Percentiles rank a stretch among this genome's conserved stretches.
phyloP scores from a whole-genome alignment of 2,329 filamentous ascomycete species.

The Pseudocercospora eumusae region DNA sequence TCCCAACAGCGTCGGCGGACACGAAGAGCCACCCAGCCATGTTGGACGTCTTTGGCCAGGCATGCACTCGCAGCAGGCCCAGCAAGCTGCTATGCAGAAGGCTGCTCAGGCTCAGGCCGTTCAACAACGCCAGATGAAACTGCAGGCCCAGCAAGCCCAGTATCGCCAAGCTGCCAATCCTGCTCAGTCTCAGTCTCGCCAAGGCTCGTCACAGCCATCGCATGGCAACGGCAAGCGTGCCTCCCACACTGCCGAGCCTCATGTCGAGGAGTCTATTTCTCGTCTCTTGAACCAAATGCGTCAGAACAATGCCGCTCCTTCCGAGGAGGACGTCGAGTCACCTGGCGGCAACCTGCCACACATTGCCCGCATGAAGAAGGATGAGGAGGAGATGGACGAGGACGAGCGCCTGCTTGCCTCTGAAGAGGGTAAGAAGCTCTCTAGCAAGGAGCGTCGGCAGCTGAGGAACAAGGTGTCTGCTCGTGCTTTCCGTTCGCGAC shows the following conservation, averaged over 20 bases:
- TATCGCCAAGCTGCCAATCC: conserved; percentile 37
- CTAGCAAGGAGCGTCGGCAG: conserved; percentile 93
- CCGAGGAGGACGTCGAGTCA: conserved; percentile 50
- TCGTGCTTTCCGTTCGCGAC: conserved; percentile 92
- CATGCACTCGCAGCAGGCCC: conserved; percentile 87
- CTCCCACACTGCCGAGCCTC: conserved; percentile 48
- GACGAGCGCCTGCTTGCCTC: conserved; percentile 92
- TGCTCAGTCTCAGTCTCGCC: conserved; percentile 29
- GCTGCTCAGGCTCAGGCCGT: conserved; percentile 37
- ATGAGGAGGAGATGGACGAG: conserved; percentile 98
- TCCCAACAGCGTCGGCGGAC: conserved; percentile 67
- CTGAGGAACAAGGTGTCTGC: conserved; percentile 99
- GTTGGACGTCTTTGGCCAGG: conserved; percentile 81
- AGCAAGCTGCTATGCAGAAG: conserved; percentile 60
- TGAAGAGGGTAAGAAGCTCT: conserved; percentile 98
- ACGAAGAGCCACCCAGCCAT: conserved; percentile 60
- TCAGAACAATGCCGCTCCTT: conserved; percentile 62
- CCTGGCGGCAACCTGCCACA: conserved; percentile 57
- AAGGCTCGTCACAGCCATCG: conserved; percentile 36
- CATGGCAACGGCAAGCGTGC: conserved; percentile 48
- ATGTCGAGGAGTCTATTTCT: conserved; percentile 83
- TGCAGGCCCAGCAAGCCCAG: conserved; percentile 43
- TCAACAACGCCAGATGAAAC: conserved; percentile 55
- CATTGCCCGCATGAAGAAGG: conserved; percentile 77
- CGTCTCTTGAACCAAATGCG: conserved; percentile 92